These are phyloP conservation scores for Hymenoscyphus salicellus DNA, from an alignment of 2,329 filamentous ascomycete genomes.

Conservation along the genomic window DNA sequence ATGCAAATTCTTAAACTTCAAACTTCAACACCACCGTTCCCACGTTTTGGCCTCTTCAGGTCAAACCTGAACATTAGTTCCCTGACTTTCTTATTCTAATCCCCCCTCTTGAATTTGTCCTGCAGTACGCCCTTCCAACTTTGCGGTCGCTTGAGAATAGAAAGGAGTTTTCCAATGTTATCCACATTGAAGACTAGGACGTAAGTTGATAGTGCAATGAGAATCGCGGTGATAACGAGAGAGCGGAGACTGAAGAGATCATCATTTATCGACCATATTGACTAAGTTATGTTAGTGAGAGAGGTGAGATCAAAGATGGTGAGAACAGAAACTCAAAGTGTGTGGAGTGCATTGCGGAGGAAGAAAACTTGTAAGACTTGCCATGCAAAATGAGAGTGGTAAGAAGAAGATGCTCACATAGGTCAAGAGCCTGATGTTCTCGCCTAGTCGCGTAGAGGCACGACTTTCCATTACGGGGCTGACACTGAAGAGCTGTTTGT, in stretches of 20 bases:
- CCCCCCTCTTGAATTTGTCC: background rate
- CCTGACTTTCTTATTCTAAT: background rate
- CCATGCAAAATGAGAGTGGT: constrained; percentile 6
- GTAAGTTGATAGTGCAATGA: background rate
- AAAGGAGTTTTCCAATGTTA: background rate
- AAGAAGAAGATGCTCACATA: constrained; percentile 8
- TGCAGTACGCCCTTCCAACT: background rate
- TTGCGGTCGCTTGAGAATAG: background rate
- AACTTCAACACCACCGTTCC: background rate
- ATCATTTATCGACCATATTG: background rate
- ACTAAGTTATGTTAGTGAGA: background rate
- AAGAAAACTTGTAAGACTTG: background rate
- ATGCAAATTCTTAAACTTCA: too few relatives aligned
- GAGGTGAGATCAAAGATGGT: background rate
- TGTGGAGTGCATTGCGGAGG: background rate
- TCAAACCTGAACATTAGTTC: background rate
- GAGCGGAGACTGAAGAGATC: background rate
- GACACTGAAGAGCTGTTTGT: constrained; percentile 4
- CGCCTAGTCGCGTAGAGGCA: constrained; percentile 3
- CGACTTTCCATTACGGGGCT: constrained; percentile 6
- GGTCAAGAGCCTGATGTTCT: constrained; percentile 6
- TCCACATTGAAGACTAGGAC: background rate
- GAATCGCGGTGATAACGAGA: background rate
- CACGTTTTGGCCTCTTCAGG: background rate
- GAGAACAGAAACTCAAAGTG: background rate